Conservation (phyloP, 2,329 filamentous ascomycete species). For the Sclerotinia glacialis region DNA sequence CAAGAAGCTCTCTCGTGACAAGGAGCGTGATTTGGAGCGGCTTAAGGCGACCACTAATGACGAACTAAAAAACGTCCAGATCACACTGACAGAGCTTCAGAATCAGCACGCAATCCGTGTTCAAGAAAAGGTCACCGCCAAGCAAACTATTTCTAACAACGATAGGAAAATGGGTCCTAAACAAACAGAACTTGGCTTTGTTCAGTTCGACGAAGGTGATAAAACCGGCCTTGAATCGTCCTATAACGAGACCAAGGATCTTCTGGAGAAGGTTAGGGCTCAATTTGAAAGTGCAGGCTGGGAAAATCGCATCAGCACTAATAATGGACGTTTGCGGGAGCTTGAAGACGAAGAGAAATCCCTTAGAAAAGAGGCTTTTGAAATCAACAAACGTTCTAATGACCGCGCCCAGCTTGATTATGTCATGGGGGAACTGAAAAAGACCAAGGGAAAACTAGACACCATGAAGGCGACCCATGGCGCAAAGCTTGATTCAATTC, state of each 20-base stretch:
- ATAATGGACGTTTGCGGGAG: constrained; percentile 62
- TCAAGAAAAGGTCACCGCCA: constrained; percentile 72
- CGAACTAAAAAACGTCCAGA: constrained; percentile 73
- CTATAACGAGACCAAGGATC: constrained; percentile 64
- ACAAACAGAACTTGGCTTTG: constrained; percentile 66
- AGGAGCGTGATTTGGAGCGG: constrained; percentile 73
- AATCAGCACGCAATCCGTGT: constrained; percentile 68
- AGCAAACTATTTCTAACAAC: constrained; percentile 68
- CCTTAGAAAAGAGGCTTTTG: constrained; percentile 76
- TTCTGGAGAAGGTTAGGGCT: constrained; percentile 60
- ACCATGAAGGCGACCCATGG: constrained; percentile 75
- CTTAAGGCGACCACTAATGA: constrained; percentile 68
- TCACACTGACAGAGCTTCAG: constrained; percentile 68
- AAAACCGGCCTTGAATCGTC: constrained; percentile 74
- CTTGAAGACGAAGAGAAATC: constrained; percentile 70
- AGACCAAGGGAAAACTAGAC: constrained; percentile 70
- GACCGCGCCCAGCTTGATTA: constrained; percentile 83
- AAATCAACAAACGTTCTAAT: constrained; percentile 75
- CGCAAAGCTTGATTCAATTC: constrained; percentile 61
- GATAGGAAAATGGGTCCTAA: constrained; percentile 66
- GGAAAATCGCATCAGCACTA: constrained; percentile 66
- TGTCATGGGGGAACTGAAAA: constrained; percentile 74
- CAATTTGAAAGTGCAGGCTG: constrained; percentile 62
- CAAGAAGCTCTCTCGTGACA: constrained; percentile 70
- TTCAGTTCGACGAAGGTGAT: constrained; percentile 81